Base-by-base conservation (phyloP, 1,284 basidiomycete species). In the Wolfiporia cocos region DNA sequence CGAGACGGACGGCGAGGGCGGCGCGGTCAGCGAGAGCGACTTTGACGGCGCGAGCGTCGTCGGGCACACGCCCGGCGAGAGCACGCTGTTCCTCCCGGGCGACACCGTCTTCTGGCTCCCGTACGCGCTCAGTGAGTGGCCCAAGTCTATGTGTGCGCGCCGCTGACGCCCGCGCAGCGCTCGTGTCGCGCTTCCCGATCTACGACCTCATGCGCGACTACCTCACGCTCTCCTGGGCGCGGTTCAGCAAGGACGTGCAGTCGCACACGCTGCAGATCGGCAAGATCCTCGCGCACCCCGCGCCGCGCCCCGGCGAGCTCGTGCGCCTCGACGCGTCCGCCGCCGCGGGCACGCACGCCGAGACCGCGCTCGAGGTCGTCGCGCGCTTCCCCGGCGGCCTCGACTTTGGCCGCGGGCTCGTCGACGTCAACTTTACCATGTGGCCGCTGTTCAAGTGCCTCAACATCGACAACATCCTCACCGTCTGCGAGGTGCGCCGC, bases 381-480 rank as follows among this genome's bases (percentile, higher is more conserved):
- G 85, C 88, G 19, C 79, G 86, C 39, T 90, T 91, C 67, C 86
- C 86, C 21, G 86, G 86, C 26, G 87, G 87, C 14, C 71, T 91
- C 34, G 86, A 91, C 61, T 91, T 91, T 56, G 86, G 87, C 17
- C 74, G 81, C 39, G 87, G 86, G 4, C 66, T 91, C 39, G 86
- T 91, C 21, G 86, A 91, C 52, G 86, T 88, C 55, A 91, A 91
- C 62, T 94, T 95, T 59, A 92, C 92, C 37, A 91, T 96, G 80
- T 98, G 93, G 92, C 94, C 94, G 0, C 61, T 98, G 41, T 97
- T 98, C 76, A 91, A 95, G 61, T 88, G 87, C 49, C 66, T 98
- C 45, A 93, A 93, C 54, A 78, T 97, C 45, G 94, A 96, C 61
- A 93, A 96, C 57, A 88, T 98, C 48, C 66, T 98, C 44, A 93